Evolutionary conservation across 2,329 filamentous ascomycete genomes (phyloP).

Genomic region (Fusarium concolor): DNA sequence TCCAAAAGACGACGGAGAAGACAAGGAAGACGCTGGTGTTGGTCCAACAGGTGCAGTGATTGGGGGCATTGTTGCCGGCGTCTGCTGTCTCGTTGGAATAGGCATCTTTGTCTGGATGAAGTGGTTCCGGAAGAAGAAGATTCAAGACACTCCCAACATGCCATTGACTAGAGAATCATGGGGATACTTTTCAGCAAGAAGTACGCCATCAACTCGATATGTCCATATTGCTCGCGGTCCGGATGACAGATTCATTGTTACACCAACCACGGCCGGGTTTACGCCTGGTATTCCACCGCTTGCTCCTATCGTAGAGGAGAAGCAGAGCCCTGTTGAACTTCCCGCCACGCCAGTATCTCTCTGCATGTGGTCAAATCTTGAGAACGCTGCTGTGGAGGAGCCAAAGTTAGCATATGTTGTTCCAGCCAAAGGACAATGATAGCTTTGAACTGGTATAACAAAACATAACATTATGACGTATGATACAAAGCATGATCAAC

Average conservation of each 20-base stretch:
- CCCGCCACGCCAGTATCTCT: constrained; percentile 46
- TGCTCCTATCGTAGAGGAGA: background rate
- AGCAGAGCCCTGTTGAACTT: constrained; percentile 41
- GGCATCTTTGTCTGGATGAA: constrained; percentile 45
- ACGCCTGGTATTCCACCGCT: constrained; percentile 25
- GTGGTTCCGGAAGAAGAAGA: constrained; percentile 40
- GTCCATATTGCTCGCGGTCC: constrained; percentile 40
- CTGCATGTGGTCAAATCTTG: constrained; percentile 45
- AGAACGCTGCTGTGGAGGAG: constrained; percentile 44
- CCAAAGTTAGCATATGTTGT: constrained; percentile 45
- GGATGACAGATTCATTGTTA: constrained; percentile 44
- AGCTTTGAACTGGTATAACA: background rate
- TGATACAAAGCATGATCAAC: constrained; percentile 29
- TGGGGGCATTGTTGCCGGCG: constrained; percentile 41
- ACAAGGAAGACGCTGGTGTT: constrained; percentile 12
- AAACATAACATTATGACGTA: constrained; percentile 24
- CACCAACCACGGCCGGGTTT: constrained; percentile 40
- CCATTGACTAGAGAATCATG: constrained; percentile 28
- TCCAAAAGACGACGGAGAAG: constrained; percentile 14
- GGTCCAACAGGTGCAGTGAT: constrained; percentile 40
- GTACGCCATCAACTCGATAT: constrained; percentile 32
- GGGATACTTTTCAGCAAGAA: constrained; percentile 37
- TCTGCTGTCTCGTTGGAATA: constrained; percentile 39
- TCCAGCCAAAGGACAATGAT: constrained; percentile 26
- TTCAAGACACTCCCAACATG: constrained; percentile 5